A percentile compares a stretch with the other conserved stretches of the same genome.
phyloP scores from a whole-genome alignment of 2,329 filamentous ascomycete species.

The Pseudogymnoascus sp. region DNA sequence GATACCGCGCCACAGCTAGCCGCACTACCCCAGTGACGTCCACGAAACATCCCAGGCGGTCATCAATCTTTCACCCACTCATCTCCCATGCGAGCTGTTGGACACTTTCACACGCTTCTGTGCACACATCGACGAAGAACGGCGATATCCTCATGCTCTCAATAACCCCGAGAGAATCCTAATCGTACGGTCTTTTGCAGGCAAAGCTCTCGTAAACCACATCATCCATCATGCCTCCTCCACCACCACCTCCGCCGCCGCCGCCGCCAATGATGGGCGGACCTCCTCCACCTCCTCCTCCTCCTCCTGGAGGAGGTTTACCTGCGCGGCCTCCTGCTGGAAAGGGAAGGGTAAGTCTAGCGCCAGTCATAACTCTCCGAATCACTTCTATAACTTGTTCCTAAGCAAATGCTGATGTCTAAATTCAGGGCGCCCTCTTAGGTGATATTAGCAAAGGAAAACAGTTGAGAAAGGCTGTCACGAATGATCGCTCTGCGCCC shows the following conservation, averaged over 20 bases:
- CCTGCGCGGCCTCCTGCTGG: slow-evolving; percentile 50
- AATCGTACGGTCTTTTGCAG: neutral
- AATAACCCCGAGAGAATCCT: neutral
- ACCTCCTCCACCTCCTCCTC: slow-evolving; percentile 56
- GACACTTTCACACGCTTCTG: neutral
- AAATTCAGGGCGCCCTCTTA: slow-evolving; percentile 68
- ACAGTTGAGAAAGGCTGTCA: slow-evolving; percentile 73
- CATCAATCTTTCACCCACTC: slow-evolving; percentile 4
- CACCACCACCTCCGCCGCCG: slow-evolving; percentile 65
- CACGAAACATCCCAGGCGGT: slow-evolving; percentile 8
- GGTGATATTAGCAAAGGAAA: slow-evolving; percentile 79
- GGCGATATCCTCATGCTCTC: neutral
- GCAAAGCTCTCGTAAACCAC: slow-evolving; percentile 2
- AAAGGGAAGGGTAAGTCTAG: slow-evolving; percentile 50
- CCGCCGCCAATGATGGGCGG: slow-evolving; percentile 40
- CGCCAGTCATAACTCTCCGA: slow-evolving; percentile 18
- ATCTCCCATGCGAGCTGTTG: neutral
- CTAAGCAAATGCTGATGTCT: slow-evolving; percentile 19
- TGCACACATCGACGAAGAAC: neutral
- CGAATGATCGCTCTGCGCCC: slow-evolving; percentile 88
- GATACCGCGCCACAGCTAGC: slow-evolving; percentile 7
- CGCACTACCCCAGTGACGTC: slow-evolving; percentile 9
- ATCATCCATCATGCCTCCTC: slow-evolving; percentile 33
- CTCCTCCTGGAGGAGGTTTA: slow-evolving; percentile 50
- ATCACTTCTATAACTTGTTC: slow-evolving; percentile 3